These are phyloP conservation scores for Penicillium sp. DNA, from an alignment of 2,329 filamentous ascomycete species.

Conservation along the genomic window DNA sequence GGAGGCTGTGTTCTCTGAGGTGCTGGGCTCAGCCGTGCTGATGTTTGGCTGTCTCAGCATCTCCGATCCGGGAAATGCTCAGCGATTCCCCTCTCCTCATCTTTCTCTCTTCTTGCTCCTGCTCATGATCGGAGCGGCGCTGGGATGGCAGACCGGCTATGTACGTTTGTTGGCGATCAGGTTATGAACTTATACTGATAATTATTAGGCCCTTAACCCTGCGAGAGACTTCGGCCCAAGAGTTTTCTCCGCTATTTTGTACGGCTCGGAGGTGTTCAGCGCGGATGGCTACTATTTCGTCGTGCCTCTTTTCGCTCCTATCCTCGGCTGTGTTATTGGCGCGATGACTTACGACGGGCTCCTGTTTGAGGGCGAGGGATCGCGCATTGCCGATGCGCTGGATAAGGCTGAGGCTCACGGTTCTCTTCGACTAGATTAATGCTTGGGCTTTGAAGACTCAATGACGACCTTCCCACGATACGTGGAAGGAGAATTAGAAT, in stretches of 20 bases:
- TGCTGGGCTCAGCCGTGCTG: conserved; percentile 28
- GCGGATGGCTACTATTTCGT: conserved; percentile 30
- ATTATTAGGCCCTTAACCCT: conserved; percentile 29
- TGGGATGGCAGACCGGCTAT: conserved; percentile 37
- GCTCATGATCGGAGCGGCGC: conserved; percentile 28
- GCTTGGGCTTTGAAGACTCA: background rate
- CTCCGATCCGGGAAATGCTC: conserved; percentile 26
- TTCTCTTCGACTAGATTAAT: conserved; percentile 18
- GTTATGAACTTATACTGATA: background rate
- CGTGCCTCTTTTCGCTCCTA: conserved; percentile 30
- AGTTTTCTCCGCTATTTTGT: conserved; percentile 32
- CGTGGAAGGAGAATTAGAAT: background rate
- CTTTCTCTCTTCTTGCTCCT: conserved; percentile 29
- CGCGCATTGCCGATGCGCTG: conserved; percentile 29
- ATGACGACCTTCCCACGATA: background rate
- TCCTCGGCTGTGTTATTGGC: conserved; percentile 29
- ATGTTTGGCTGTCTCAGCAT: conserved; percentile 33
- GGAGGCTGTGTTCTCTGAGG: conserved; percentile 33
- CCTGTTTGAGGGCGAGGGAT: conserved; percentile 32
- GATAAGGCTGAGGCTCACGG: conserved; percentile 25
- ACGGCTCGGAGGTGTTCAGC: conserved; percentile 31
- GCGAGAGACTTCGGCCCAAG: conserved; percentile 33
- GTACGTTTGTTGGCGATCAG: conserved; percentile 17
- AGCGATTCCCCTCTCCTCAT: conserved; percentile 28
- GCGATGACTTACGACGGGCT: conserved; percentile 29